Percentiles rank a stretch among this genome's conserved stretches.
phyloP scores from a whole-genome alignment of 2,329 filamentous ascomycete species.

The Beauveria sp. region DNA sequence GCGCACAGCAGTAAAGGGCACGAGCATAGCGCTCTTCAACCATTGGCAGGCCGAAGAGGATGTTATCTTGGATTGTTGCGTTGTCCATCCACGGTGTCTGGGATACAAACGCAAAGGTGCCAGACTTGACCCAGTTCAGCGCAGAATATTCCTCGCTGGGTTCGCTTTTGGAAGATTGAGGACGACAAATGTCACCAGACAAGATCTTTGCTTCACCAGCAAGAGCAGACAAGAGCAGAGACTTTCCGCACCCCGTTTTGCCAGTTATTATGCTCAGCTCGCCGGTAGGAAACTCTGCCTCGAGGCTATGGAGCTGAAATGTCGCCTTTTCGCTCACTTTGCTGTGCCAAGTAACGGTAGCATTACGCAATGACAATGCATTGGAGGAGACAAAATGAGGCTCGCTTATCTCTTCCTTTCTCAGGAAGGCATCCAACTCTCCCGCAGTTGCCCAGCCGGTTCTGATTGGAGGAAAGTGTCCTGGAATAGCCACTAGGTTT shows the following conservation, averaged over 20 bases:
- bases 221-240: constrained; percentile 7
- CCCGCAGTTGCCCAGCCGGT: constrained; percentile 7
- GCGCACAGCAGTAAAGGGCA: constrained; percentile 45
- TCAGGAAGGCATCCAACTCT: constrained; percentile 9
- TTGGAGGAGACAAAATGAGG: neutral
- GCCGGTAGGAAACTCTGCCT: constrained; percentile 7
- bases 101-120: constrained; percentile 24
- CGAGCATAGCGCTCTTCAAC: neutral
- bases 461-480: neutral
- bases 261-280: constrained; percentile 11
- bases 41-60: constrained; percentile 61
- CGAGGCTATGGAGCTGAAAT: constrained; percentile 5
- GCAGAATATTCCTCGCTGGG: neutral
- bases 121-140: neutral
- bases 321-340: neutral
- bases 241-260: constrained; percentile 12
- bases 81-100: constrained; percentile 77
- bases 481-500: constrained; percentile 1
- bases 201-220: constrained; percentile 9
- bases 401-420: neutral
- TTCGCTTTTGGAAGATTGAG: neutral
- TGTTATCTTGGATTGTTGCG: constrained; percentile 63
- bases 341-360: neutral
- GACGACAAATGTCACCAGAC: constrained; percentile 8
- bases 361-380: neutral